Evolutionary conservation across 2,329 filamentous ascomycete genomes (phyloP).

Genomic region (Fusarium sp.): DNA sequence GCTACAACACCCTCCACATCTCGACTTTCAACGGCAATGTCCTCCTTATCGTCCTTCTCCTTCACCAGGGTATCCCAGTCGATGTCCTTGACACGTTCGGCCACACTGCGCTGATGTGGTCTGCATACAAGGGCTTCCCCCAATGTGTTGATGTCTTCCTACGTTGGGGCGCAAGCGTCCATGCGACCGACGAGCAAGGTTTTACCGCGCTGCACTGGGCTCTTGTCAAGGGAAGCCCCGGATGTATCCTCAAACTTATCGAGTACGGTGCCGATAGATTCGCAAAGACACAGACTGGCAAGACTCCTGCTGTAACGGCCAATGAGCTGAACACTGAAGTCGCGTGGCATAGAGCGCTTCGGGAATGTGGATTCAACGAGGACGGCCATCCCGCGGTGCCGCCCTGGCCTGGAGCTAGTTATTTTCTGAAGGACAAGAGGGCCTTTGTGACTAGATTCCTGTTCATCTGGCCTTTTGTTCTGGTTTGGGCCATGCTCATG

Average conservation of each 20-base stretch:
- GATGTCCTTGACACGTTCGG: conserved; percentile 91
- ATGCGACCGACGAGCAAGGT: conserved; percentile 90
- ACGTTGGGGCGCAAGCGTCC: conserved; percentile 95
- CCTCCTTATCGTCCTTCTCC: conserved; percentile 86
- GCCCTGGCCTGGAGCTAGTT: conserved; percentile 80
- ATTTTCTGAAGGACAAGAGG: conserved; percentile 82
- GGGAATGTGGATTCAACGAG: conserved; percentile 86
- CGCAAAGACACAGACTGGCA: conserved; percentile 88
- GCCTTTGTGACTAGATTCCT: conserved; percentile 87
- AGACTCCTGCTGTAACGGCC: conserved; percentile 89
- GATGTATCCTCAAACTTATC: conserved; percentile 92
- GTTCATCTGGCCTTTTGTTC: conserved; percentile 88
- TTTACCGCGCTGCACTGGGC: conserved; percentile 98
- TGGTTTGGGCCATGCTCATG: conserved; percentile 79
- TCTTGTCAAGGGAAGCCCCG: conserved; percentile 90
- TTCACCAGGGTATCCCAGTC: conserved; percentile 96
- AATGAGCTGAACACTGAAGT: conserved; percentile 89
- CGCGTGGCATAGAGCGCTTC: conserved; percentile 86
- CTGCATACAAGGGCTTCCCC: conserved; percentile 96
- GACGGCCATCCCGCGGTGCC: conserved; percentile 80
- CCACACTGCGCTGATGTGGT: conserved; percentile 98
- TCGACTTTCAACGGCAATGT: conserved; percentile 98
- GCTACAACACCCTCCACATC: conserved; percentile 97
- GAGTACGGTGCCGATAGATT: conserved; percentile 97
- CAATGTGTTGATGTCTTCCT: conserved; percentile 93